phyloP scores from a whole-genome alignment of 352 stramenopile species.

The Globisporangium irregulare region DNA sequence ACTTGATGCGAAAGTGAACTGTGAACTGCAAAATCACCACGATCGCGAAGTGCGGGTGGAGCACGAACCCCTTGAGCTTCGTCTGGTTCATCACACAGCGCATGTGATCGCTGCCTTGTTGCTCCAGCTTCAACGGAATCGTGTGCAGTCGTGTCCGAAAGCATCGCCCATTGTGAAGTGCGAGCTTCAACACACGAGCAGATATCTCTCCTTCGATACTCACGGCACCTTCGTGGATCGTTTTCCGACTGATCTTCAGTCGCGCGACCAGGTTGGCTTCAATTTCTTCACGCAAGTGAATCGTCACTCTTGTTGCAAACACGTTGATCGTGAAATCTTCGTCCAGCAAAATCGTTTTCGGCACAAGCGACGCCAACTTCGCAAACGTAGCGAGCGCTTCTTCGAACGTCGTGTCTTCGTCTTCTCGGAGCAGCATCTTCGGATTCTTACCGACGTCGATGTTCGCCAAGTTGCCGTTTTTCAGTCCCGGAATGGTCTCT shows the following conservation, averaged over 20 bases:
- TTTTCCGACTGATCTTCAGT: conserved; percentile 60
- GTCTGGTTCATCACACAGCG: conserved; percentile 41
- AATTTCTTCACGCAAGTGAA: conserved; percentile 72
- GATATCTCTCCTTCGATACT: conserved; percentile 68
- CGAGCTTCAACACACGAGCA: conserved; percentile 75
- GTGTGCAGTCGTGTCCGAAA: conserved; percentile 67
- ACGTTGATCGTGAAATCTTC: conserved; percentile 62
- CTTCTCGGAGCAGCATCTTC: conserved; percentile 46
- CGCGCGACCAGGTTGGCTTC: conserved; percentile 62
- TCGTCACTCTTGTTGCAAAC: conserved; percentile 42
- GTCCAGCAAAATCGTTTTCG: conserved; percentile 51
- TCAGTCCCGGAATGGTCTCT: conserved; percentile 73
- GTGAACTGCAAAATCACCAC: conserved; percentile 88
- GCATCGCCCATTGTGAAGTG: conserved; percentile 86
- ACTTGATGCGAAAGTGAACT: conserved; percentile 73
- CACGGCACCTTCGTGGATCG: conserved; percentile 41
- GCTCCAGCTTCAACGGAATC: conserved; percentile 63
- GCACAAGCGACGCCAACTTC: conserved; percentile 58
- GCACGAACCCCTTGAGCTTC: conserved; percentile 69
- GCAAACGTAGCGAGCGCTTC: conserved; percentile 53
- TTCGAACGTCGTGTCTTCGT: conserved; percentile 44
- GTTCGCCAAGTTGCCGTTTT: conserved; percentile 65
- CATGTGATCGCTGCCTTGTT: conserved; percentile 68
- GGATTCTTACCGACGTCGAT: conserved; percentile 67
- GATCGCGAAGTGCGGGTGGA: conserved; percentile 75